A percentile compares a stretch with the other conserved stretches of the same genome.
Evolutionary conservation across 2,329 filamentous ascomycete genomes (phyloP).

Genomic region (Xylaria sp.): DNA sequence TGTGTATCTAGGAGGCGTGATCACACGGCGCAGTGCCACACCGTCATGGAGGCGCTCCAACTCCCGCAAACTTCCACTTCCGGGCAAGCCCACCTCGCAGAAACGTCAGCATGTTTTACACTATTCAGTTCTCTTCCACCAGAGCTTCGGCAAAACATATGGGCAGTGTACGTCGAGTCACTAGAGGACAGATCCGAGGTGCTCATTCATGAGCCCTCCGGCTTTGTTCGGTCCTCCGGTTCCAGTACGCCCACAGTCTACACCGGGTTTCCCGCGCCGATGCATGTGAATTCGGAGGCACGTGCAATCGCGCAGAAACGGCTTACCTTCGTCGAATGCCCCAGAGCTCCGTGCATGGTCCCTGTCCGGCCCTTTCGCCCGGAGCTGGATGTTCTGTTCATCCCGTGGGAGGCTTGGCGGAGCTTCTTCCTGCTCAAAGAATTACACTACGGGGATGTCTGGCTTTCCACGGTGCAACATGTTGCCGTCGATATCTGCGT

Average conservation of each 20-base stretch:
- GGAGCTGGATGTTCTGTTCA: constrained; percentile 14
- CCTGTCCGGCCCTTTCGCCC: constrained; percentile 17
- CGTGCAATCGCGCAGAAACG: not conserved
- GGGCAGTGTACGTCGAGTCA: not conserved
- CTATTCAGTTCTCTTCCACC: not conserved
- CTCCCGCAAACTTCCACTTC: not conserved
- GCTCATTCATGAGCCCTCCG: constrained; percentile 1
- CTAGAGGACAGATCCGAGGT: not conserved
- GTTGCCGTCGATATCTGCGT: not conserved
- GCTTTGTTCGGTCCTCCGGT: not conserved
- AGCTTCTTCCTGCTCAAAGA: constrained; percentile 21
- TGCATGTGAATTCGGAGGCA: not conserved
- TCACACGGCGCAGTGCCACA: not conserved
- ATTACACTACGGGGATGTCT: constrained; percentile 5
- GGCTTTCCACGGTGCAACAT: not conserved
- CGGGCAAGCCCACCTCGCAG: not conserved
- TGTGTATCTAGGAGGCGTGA: not conserved
- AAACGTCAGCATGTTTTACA: not conserved
- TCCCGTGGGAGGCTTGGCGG: constrained; percentile 23
- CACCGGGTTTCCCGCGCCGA: not conserved
- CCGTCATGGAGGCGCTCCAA: not conserved
- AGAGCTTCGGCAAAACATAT: not conserved
- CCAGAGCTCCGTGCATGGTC: constrained; percentile 11
- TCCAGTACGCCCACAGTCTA: not conserved
- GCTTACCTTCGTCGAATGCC: not conserved